A percentile compares a stretch with the other conserved stretches of the same genome.
Conservation (phyloP, 1,284 basidiomycete genomes). For the Apiotrichum gracile region DNA sequence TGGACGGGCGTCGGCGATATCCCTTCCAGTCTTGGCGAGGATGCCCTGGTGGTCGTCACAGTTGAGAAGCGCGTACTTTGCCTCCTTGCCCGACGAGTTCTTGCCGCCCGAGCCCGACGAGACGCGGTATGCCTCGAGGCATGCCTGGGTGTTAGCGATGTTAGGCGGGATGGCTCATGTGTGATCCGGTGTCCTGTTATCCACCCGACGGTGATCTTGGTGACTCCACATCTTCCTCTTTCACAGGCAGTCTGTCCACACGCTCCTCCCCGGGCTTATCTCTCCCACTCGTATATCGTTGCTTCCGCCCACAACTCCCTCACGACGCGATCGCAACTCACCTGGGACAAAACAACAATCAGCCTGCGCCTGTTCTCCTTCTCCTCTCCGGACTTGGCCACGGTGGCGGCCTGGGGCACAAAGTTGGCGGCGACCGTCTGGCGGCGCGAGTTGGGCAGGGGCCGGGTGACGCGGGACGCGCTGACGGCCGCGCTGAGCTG, state of each 20-base stretch:
- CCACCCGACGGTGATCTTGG: too few relatives aligned
- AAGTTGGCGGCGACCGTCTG: constrained; percentile 30
- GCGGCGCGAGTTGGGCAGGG: constrained; percentile 32
- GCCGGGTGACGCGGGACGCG: constrained; percentile 33
- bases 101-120: constrained; percentile 53
- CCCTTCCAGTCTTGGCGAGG: constrained; percentile 91
- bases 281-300: too few relatives aligned
- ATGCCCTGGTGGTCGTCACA: constrained; percentile 99
- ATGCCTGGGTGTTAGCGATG: constrained; percentile 59
- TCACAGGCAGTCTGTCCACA: too few relatives aligned
- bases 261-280: too few relatives aligned
- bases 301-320: too few relatives aligned
- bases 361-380: constrained; percentile 64
- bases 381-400: constrained; percentile 57
- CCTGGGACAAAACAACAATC: constrained; percentile 71
- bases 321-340: too few relatives aligned
- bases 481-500: constrained; percentile 24
- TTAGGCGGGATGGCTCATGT: too few relatives aligned
- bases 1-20: constrained; percentile 95
- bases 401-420: constrained; percentile 55
- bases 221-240: too few relatives aligned
- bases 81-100: constrained; percentile 58
- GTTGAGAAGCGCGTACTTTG: constrained; percentile 94
- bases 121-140: constrained; percentile 90
- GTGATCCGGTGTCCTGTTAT: too few relatives aligned